Base-by-base conservation (phyloP, 768 basidiomycete genomes). In the Clitopilus hobsonii region DNA sequence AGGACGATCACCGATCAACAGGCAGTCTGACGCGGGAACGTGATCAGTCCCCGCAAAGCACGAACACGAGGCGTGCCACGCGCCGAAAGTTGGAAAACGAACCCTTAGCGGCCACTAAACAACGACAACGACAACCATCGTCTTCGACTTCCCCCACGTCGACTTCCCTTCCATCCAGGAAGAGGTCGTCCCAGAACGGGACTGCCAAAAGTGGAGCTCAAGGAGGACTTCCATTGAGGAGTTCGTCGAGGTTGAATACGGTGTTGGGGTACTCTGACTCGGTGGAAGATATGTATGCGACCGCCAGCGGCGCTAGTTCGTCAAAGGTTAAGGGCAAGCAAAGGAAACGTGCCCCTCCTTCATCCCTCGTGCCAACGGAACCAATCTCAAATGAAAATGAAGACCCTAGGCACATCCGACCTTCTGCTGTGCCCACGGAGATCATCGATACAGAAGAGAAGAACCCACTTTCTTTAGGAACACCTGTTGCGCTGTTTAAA, bases 1-100 rank as follows among this genome's bases (percentile, higher is more conserved):
- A 45, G 3, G 41, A 45, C n/a, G 41, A 45, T 45, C 41, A 45
- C 41, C 41, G 41, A 45, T 45, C 41, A 45, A 45, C 41, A 45
- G 11, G 41, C 41, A 18, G 41, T 18, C n/a, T 45, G 41, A 45
- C 41, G 41, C 41, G 41, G 41, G 18, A 45, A 45, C 41, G 41
- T 45, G 41, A 45, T 45, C 41, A 45, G 41, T 45, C 41, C 22
- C 41, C 41, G 41, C 41, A 45, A 45, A 23, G 10, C 18, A 45
- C 41, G n/a, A 45, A 45, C 41, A 45, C 22, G 41, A 45, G 41
- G 41, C 41, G 41, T 45, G 41, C 16, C 41, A 45, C 41, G 41
- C 41, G 41, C 41, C 41, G 41, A 18, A 45, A 3, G 41, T 45
- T 23, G 41, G 41, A 45, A 45, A 45, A 45, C 41, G 41, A 45